A percentile compares a stretch with the other conserved stretches of the same genome.
Evolutionary conservation across 2,329 filamentous ascomycete genomes (phyloP).

Genomic region (Pyrenochaeta sp.): DNA sequence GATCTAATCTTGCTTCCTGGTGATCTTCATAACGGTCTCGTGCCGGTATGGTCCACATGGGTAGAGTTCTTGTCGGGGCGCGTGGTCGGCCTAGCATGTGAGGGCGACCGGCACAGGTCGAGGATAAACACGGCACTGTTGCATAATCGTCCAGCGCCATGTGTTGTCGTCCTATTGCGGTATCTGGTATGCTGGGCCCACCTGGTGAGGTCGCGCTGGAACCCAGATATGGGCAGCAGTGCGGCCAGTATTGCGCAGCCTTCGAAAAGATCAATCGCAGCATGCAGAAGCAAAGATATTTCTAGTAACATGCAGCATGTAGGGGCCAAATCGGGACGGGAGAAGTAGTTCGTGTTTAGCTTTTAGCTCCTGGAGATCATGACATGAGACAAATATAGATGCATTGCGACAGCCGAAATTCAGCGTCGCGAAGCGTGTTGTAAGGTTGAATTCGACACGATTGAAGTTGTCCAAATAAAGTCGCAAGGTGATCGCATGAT

Average conservation of each 20-base stretch:
- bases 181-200: too few relatives aligned
- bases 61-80: conserved; percentile 1
- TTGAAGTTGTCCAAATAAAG: background rate
- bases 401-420: background rate
- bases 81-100: background rate
- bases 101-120: background rate
- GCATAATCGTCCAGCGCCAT: conserved; percentile 7
- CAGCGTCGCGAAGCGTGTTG: background rate
- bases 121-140: background rate
- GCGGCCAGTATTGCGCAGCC: background rate
- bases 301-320: conserved; percentile 1
- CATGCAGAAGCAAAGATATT: background rate
- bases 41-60: background rate
- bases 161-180: conserved; percentile 9
- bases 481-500: background rate
- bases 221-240: conserved; percentile 9
- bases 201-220: too few relatives aligned
- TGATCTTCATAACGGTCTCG: background rate
- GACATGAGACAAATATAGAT: background rate
- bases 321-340: background rate
- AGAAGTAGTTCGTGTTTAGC: background rate
- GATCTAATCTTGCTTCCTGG: background rate
- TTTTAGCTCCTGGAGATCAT: background rate
- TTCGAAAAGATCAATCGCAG: background rate
- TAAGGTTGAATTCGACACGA: background rate